Base-by-base conservation (phyloP, 2,329 filamentous ascomycete species). In the Sarocladium brachiariae region DNA sequence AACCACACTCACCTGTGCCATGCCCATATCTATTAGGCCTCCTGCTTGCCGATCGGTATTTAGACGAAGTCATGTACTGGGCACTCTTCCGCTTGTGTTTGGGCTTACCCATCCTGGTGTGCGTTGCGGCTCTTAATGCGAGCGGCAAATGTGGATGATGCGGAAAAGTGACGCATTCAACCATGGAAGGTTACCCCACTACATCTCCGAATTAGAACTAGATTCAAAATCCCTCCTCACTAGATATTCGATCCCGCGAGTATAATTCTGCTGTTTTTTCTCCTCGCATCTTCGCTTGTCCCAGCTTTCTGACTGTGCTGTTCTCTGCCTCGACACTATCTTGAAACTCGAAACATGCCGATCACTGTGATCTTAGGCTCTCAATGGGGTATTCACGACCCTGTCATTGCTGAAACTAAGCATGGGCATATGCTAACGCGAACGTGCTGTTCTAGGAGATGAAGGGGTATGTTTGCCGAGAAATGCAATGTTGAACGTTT, bases 331-430 rank as follows among this genome's bases (percentile, higher is more conserved):
- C 33, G 33, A n/a, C 33, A 6, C 33, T 14, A 7, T 30, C 27
- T 30, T 35, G 33, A 6, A 35, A 9, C n/a, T 35, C 16, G 33
- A 8, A 50, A 37, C 39, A 52, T 52, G 51, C 33, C 51, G 8
- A 46, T 52, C 47, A 52, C 37, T 21, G 51, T 52, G 11, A 33
- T 53, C 45, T 13, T 53, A 14, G 52, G 52, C 16, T 41, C 52
- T 31, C 52, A 53, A 43, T 53, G 39, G 39, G 52, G 52, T 53
- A 50, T 25, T 38, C 49, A 7, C 25, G 18, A 27, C 24, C 13
- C 16, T n/a, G 24, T 46, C 24, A 31, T 41, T 14, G 38, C 13
- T 18, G 35, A 3, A 14, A 43, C 30, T 24, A 27, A 11, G 35
- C 38, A 45, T n/a, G 30, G 18, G n/a, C 27, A 21, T 33, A 21